Evolutionary conservation across 257 asterid genomes (phyloP).

Genomic region (Nemophila menziesii): DNA sequence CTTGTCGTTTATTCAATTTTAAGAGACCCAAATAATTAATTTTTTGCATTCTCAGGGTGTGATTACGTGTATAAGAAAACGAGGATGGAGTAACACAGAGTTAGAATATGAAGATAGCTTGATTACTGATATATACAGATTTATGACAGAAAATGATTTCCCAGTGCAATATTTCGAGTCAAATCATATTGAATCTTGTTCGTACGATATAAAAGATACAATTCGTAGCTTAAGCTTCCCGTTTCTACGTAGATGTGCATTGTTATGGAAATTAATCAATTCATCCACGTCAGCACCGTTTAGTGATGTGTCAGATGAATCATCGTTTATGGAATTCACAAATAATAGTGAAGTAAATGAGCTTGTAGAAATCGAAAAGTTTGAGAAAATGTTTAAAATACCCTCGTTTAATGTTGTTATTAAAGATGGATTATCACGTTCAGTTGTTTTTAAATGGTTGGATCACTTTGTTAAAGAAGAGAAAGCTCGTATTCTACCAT

Average conservation of each 20-base stretch:
- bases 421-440: conserved; percentile 40
- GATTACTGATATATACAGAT: conserved; percentile 46
- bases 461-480: conserved; percentile 39
- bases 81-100: conserved; percentile 21
- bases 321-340: conserved; percentile 21
- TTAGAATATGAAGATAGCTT: conserved; percentile 37
- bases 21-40: not conserved
- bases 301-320: conserved; percentile 31
- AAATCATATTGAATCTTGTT: conserved; percentile 30
- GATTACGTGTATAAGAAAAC: conserved; percentile 29
- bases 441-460: conserved; percentile 52
- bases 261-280: conserved; percentile 74
- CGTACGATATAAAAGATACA: conserved; percentile 40
- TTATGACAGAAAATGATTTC: conserved; percentile 36
- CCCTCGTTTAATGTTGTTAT: conserved; percentile 53
- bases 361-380: conserved; percentile 46
- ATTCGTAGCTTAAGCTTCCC: conserved; percentile 75
- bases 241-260: conserved; percentile 79
- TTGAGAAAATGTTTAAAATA: conserved; percentile 67
- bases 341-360: conserved; percentile 28
- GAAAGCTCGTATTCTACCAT: conserved; percentile 27
- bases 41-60: conserved; percentile 44
- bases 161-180: conserved; percentile 45
- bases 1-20: conserved; percentile 1
- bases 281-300: conserved; percentile 48